Conservation (phyloP, 2,329 filamentous ascomycete species). For the Colletotrichum nymphaeae region DNA sequence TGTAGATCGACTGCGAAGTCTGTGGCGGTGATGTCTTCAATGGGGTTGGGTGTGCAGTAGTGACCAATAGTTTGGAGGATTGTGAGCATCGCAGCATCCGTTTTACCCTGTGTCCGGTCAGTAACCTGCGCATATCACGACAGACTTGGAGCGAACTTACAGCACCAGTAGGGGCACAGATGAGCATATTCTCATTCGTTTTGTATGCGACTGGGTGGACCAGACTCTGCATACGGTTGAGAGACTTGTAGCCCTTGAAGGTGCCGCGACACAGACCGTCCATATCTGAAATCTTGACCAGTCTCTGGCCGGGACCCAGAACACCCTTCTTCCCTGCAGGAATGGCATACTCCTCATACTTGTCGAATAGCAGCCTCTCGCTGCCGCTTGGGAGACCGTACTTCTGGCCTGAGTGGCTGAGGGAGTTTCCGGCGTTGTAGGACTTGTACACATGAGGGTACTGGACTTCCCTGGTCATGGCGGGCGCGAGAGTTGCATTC, state of each 20-base stretch:
- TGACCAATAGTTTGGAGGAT: constrained; percentile 91
- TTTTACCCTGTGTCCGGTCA: constrained; percentile 77
- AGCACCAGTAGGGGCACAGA: constrained; percentile 96
- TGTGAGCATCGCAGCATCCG: constrained; percentile 96
- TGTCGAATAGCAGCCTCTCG: constrained; percentile 74
- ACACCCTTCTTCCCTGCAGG: constrained; percentile 85
- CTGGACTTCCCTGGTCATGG: constrained; percentile 76
- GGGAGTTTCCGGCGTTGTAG: constrained; percentile 85
- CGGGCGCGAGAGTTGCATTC: constrained; percentile 74
- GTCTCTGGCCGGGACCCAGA: constrained; percentile 76
- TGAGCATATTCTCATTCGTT: constrained; percentile 98
- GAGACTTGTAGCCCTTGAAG: constrained; percentile 90
- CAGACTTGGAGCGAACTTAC: constrained; percentile 55
- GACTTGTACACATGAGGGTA: constrained; percentile 95
- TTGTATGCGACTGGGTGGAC: constrained; percentile 96
- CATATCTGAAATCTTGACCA: constrained; percentile 83
- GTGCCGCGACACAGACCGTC: constrained; percentile 92
- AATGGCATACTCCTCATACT: constrained; percentile 90
- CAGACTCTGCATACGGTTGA: constrained; percentile 98
- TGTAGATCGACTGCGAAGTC: constrained; percentile 87
- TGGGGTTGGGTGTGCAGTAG: constrained; percentile 83
- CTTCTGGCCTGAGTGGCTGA: constrained; percentile 82
- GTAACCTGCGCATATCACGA: background rate
- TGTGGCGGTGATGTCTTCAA: constrained; percentile 76
- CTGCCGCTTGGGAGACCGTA: constrained; percentile 85